These are phyloP conservation scores for Tetratostichococcus sp. DNA, from an alignment of 139 green algal species.

Conservation along the genomic window DNA sequence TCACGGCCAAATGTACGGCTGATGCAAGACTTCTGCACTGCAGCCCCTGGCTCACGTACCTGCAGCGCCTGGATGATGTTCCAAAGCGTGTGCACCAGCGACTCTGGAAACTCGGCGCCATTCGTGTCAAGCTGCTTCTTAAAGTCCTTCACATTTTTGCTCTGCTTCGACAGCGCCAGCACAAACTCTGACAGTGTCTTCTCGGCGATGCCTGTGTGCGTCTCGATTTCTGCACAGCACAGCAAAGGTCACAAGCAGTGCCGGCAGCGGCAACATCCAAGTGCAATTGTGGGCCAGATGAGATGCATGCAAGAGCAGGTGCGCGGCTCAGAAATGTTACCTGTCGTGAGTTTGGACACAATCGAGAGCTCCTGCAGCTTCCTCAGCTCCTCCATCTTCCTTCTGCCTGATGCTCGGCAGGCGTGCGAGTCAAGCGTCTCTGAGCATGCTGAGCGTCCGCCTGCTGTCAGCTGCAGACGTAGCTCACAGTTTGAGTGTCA, in stretches of 20 bases:
- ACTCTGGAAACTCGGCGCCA: constrained; percentile 75
- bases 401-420: too few species aligned
- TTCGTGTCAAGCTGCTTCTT: constrained; percentile 56
- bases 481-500: too few species aligned
- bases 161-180: constrained; percentile 71
- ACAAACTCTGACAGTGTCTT: constrained; percentile 96
- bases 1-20: too few species aligned
- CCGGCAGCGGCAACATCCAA: too few species aligned
- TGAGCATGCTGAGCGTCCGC: too few species aligned
- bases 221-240: constrained; percentile 80
- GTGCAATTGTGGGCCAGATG: not conserved
- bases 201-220: constrained; percentile 88
- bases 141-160: constrained; percentile 57
- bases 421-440: too few species aligned
- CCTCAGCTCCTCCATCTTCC: constrained; percentile 48
- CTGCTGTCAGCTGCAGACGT: too few species aligned
- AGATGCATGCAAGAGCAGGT: not conserved
- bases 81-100: constrained; percentile 84
- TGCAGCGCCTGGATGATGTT: constrained; percentile 73
- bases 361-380: constrained; percentile 85
- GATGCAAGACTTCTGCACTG: too few species aligned
- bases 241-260: not conserved
- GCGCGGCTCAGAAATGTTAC: constrained; percentile 19
- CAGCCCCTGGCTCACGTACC: too few species aligned
- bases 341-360: constrained; percentile 88